Percentiles rank a stretch among this genome's conserved stretches.
Conservation (phyloP, 2,329 filamentous ascomycete genomes). For the Nannizzia gypsea region DNA sequence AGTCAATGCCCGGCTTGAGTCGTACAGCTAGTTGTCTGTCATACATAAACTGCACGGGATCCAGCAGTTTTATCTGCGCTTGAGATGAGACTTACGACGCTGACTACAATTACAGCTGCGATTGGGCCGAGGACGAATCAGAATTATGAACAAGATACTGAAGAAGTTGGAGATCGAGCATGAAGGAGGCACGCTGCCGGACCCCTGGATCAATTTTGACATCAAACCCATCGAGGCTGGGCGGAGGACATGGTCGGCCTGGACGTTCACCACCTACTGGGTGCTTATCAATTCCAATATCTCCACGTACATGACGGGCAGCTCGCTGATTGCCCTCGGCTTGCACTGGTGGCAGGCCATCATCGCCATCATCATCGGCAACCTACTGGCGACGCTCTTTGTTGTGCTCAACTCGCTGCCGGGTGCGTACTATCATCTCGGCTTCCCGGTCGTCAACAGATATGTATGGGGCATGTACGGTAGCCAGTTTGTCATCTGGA, state of each 20-base stretch:
- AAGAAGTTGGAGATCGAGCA: conserved; percentile 18
- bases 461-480: conserved; percentile 35
- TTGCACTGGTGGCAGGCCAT: conserved; percentile 26
- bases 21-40: no score
- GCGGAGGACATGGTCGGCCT: conserved; percentile 34
- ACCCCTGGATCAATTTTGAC: conserved; percentile 38
- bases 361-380: conserved; percentile 22
- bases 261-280: conserved; percentile 38
- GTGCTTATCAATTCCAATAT: conserved; percentile 37
- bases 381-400: conserved; percentile 29
- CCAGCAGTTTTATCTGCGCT: no score
- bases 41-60: no score
- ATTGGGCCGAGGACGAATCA: no score
- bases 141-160: background rate
- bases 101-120: no score
- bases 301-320: conserved; percentile 24
- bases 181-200: conserved; percentile 16
- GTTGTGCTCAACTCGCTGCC: conserved; percentile 28
- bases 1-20: no score
- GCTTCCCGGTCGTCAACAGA: conserved; percentile 34
- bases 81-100: no score
- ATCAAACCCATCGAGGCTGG: conserved; percentile 38
- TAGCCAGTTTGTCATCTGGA: conserved; percentile 29
- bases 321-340: conserved; percentile 25
- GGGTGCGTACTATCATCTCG: conserved; percentile 35